Conservation (phyloP, 805 yeast genomes). For the Metschnikowia noctiluminum region DNA sequence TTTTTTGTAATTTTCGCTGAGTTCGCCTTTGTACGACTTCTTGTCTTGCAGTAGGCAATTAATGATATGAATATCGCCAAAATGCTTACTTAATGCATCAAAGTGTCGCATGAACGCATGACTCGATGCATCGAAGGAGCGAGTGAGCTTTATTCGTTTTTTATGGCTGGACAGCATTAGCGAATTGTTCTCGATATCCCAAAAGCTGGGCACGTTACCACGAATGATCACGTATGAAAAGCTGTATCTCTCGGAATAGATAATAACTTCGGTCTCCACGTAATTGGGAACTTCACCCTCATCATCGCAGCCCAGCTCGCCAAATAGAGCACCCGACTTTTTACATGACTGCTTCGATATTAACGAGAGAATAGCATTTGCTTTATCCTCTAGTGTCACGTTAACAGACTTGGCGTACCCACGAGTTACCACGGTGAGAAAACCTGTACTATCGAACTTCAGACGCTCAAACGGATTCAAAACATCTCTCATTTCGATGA, state of each 20-base stretch:
- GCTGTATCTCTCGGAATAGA: conserved; percentile 40
- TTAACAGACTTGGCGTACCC: conserved; percentile 51
- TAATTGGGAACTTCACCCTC: conserved; percentile 51
- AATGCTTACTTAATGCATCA: conserved; percentile 44
- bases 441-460: conserved; percentile 45
- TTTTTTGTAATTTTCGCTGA: conserved; percentile 35
- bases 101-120: conserved; percentile 52
- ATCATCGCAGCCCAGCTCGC: conserved; percentile 58
- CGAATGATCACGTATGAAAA: conserved; percentile 45
- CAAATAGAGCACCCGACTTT: conserved; percentile 49
- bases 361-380: conserved; percentile 43
- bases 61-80: conserved; percentile 48
- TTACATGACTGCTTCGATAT: conserved; percentile 51
- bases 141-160: conserved; percentile 43
- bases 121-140: conserved; percentile 52
- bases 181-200: conserved; percentile 46
- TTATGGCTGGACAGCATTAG: conserved; percentile 33
- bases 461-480: conserved; percentile 38
- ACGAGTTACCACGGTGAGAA: conserved; percentile 45
- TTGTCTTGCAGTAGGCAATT: conserved; percentile 45
- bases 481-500: conserved; percentile 45
- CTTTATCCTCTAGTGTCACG: conserved; percentile 25
- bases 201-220: conserved; percentile 55
- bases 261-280: conserved; percentile 49
- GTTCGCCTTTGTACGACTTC: conserved; percentile 43